phyloP scores from a whole-genome alignment of 1,284 basidiomycete genomes.

The Hemileia vastatrix region DNA sequence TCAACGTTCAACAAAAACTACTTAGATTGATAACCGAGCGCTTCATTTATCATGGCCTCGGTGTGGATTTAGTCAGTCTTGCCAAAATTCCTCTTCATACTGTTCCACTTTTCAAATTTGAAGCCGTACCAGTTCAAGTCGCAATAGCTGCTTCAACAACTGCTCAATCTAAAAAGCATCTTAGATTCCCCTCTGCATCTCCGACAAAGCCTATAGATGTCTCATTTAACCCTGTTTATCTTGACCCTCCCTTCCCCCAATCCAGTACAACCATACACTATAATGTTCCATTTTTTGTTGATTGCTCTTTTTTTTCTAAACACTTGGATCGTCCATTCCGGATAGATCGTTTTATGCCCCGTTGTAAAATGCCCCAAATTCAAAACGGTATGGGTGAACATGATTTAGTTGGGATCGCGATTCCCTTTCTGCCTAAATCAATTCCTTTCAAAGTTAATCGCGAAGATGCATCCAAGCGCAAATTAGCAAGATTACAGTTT shows the following conservation, averaged over 20 bases:
- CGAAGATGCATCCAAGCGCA: constrained; percentile 9
- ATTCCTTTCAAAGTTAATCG: constrained; percentile 27
- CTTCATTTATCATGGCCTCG: constrained; percentile 89
- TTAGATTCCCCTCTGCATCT: neutral
- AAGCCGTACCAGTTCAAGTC: constrained; percentile 11
- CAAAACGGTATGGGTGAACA: constrained; percentile 82
- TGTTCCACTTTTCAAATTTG: constrained; percentile 48
- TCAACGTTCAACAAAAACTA: constrained; percentile 79
- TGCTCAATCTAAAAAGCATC: neutral
- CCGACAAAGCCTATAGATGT: constrained; percentile 5
- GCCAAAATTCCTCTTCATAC: constrained; percentile 87
- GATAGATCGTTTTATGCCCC: constrained; percentile 75
- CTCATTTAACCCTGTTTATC: constrained; percentile 25
- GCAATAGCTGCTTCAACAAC: neutral
- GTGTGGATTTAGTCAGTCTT: constrained; percentile 77
- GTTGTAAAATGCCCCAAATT: constrained; percentile 87
- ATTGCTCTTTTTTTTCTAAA: constrained; percentile 68
- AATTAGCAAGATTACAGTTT: constrained; percentile 14
- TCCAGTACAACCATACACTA: constrained; percentile 37
- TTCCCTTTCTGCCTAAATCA: constrained; percentile 55
- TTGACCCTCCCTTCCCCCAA: constrained; percentile 32
- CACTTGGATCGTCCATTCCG: constrained; percentile 79
- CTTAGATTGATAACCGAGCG: constrained; percentile 85
- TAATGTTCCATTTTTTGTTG: constrained; percentile 54
- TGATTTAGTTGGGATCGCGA: constrained; percentile 74